Evolutionary conservation across 352 stramenopile genomes (phyloP).

Genomic region (Pythium diclinum): DNA sequence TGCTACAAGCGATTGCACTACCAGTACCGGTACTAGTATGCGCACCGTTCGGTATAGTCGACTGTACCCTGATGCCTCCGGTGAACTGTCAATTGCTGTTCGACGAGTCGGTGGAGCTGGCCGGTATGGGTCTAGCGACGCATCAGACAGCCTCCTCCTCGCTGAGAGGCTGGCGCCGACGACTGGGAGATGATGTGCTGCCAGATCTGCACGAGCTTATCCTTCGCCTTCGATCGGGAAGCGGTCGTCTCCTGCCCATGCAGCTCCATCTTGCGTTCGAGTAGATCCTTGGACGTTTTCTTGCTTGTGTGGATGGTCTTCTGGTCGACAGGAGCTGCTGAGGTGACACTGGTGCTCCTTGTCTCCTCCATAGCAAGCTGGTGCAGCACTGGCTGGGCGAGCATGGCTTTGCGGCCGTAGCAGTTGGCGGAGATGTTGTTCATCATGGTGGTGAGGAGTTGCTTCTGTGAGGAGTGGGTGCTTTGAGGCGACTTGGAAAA

Average conservation of each 20-base stretch:
- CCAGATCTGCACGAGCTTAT: background rate
- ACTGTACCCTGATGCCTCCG: too few species aligned
- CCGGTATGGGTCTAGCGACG: background rate
- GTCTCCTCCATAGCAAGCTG: background rate
- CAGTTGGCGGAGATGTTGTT: background rate
- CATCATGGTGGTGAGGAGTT: background rate
- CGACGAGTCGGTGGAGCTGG: too few species aligned
- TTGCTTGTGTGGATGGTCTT: background rate
- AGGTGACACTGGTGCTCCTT: background rate
- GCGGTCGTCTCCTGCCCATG: background rate
- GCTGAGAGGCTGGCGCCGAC: background rate
- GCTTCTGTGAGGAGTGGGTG: background rate
- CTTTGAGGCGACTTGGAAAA: background rate
- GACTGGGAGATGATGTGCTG: constrained; percentile 8
- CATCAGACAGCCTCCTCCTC: background rate
- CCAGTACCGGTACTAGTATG: too few species aligned
- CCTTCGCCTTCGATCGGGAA: background rate
- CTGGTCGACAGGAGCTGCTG: background rate
- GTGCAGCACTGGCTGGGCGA: constrained; percentile 3
- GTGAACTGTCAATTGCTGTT: too few species aligned
- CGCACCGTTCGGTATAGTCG: too few species aligned
- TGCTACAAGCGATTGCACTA: too few species aligned
- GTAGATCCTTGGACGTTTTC: background rate
- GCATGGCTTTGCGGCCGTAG: background rate
- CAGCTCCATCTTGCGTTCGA: background rate